Evolutionary conservation across 2,329 filamentous ascomycete species (phyloP), one percentile per base, ranked within the genome.

Genomic region (Juglanconis sp.): DNA sequence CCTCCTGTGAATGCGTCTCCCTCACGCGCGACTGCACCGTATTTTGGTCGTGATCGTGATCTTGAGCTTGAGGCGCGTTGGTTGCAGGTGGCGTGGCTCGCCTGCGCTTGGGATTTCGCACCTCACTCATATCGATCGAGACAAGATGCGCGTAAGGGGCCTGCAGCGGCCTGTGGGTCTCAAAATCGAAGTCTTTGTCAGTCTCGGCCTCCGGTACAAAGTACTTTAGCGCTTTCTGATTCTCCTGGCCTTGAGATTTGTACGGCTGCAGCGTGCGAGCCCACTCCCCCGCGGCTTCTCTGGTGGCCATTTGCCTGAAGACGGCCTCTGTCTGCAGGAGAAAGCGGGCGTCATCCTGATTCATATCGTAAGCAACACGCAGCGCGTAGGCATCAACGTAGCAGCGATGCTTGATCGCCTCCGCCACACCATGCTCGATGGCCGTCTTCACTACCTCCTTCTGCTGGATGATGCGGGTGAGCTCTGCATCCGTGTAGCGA

Each of bases 331-430:
- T 73, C 76, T 87, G 80, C 63, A 76, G 72, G 60, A 87, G 74
- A 66, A 87, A 85, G 40, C 74, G 73, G 15, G 77, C 71, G 65
- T 86, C 77, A 44, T 73, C 70, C 49, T 76, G 76, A 62, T 81
- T 79, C 68, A 87, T 83, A 65, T 87, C 83, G 70, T 85, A 87
- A 62, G 87, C 75, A 13, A 78, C 80, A 56, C 84, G 78, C 61
- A 88, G 75, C 47, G 85, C 84, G 75, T 80, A 87, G 2, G 85
- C 86, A 8, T 85, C 87, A 57, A 84, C 82, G 69, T 84, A 87
- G 61, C 83, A 81, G 63, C 77, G 77, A 67, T 82, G 78, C 61
- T 77, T 74, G 53, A 88, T 71, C 5, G 85, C 85, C 67, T 85
- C 79, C 9, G 85, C 79, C 35, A 87, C 82, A n/a, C 84, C 83